Evolutionary conservation across 164 flowering plant genomes (phyloP).

Genomic region (Brasenia schreberi): DNA sequence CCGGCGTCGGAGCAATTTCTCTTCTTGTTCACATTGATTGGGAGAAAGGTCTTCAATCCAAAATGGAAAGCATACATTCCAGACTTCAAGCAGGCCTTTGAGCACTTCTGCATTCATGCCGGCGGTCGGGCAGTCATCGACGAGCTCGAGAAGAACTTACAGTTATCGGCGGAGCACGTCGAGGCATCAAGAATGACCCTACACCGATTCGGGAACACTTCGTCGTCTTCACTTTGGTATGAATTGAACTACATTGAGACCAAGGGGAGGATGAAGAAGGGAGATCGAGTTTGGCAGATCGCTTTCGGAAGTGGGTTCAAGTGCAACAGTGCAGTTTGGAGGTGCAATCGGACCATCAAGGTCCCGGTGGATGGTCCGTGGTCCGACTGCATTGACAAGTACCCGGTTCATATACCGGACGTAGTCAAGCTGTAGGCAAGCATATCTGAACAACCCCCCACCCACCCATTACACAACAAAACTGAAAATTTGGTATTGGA

Average conservation of each 20-base stretch:
- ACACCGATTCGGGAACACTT: slow-evolving; percentile 26
- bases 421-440: slow-evolving; percentile 4
- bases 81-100: slow-evolving; percentile 20
- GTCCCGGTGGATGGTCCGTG: slow-evolving; percentile 8
- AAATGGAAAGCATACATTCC: slow-evolving; percentile 11
- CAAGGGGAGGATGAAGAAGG: slow-evolving; percentile 24
- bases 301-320: too few species aligned
- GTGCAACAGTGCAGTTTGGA: slow-evolving; percentile 23
- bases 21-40: slow-evolving; percentile 7
- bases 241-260: slow-evolving; percentile 25
- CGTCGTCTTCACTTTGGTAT: slow-evolving; percentile 28
- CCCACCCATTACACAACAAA: too few species aligned
- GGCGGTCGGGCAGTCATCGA: slow-evolving; percentile 30
- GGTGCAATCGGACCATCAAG: slow-evolving; percentile 5
- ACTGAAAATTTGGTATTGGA: too few species aligned
- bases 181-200: slow-evolving; percentile 35
- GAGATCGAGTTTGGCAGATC: slow-evolving; percentile 23
- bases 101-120: slow-evolving; percentile 33
- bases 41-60: slow-evolving; percentile 9
- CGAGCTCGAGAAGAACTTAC: slow-evolving; percentile 17
- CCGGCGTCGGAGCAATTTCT: slow-evolving; percentile 9
- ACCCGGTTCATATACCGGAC: slow-evolving; percentile 7
- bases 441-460: too few species aligned
- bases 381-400: slow-evolving; percentile 8
- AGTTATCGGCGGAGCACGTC: slow-evolving; percentile 15